Percentiles rank a stretch among this genome's conserved stretches.
Conservation (phyloP, 495 filamentous ascomycete genomes). For the Podospora pseudoanserina region DNA sequence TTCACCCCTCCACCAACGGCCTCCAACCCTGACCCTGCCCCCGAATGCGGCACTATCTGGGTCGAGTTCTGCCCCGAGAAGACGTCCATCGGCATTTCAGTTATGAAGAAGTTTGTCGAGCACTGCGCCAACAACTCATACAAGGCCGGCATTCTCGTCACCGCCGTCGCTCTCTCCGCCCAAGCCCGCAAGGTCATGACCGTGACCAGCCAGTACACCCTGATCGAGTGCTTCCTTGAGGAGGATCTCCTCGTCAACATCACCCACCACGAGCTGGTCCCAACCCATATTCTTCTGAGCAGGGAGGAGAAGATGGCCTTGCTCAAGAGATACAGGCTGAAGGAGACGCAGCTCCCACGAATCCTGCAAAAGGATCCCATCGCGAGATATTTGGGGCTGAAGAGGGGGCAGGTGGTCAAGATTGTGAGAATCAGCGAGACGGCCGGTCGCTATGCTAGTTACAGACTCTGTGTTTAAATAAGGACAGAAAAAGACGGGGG, state of each 20-base stretch:
- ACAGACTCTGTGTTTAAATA: slow-evolving; percentile 52
- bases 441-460: slow-evolving; percentile 75
- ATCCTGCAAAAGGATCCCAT: slow-evolving; percentile 91
- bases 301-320: slow-evolving; percentile 82
- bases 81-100: slow-evolving; percentile 75
- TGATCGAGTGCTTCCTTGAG: slow-evolving; percentile 92
- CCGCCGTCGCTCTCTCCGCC: slow-evolving; percentile 72
- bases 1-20: slow-evolving; percentile 66
- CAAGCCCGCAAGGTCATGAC: slow-evolving; percentile 82
- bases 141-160: slow-evolving; percentile 85
- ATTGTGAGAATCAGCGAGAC: slow-evolving; percentile 85
- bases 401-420: slow-evolving; percentile 95
- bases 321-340: slow-evolving; percentile 83
- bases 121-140: slow-evolving; percentile 71
- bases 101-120: slow-evolving; percentile 84
- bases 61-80: slow-evolving; percentile 81
- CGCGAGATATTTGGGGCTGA: slow-evolving; percentile 84
- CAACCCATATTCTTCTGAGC: slow-evolving; percentile 86
- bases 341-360: slow-evolving; percentile 93
- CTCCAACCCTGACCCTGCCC: slow-evolving; percentile 58
- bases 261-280: slow-evolving; percentile 94
- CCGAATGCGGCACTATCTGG: slow-evolving; percentile 83
- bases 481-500: not conserved
- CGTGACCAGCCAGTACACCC: slow-evolving; percentile 60
- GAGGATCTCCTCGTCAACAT: slow-evolving; percentile 96